Percentiles rank a stretch among this genome's conserved stretches.
phyloP scores from a whole-genome alignment of 1,139 yeast species.

The Tardiomyces blankii region DNA sequence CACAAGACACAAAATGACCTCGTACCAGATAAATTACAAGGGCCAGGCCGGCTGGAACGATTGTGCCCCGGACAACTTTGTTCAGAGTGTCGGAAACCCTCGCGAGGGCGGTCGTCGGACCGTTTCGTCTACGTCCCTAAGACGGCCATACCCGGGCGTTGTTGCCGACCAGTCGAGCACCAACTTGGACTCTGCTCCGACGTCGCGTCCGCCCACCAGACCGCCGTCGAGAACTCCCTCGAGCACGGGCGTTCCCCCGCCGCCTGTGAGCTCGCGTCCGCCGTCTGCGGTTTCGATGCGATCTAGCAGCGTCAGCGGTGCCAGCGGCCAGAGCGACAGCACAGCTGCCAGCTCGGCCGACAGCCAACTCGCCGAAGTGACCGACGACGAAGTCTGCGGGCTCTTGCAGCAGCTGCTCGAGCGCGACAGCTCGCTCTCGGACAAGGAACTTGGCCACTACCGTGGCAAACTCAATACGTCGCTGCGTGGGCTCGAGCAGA shows the following conservation, averaged over 20 bases:
- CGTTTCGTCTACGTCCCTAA: background rate
- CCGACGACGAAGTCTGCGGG: slow-evolving; percentile 14
- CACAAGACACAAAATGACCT: too few species aligned
- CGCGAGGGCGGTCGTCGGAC: background rate
- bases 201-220: background rate
- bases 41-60: slow-evolving; percentile 31
- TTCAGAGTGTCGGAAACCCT: background rate
- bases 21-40: slow-evolving; percentile 11
- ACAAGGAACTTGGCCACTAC: slow-evolving; percentile 31
- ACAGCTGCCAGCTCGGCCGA: background rate
- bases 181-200: background rate
- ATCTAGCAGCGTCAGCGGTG: background rate
- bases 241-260: background rate
- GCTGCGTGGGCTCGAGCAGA: slow-evolving; percentile 14
- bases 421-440: slow-evolving; percentile 20
- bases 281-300: background rate
- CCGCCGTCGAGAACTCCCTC: background rate
- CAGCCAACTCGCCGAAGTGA: background rate
- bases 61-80: slow-evolving; percentile 20
- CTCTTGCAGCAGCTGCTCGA: slow-evolving; percentile 11
- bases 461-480: slow-evolving; percentile 22
- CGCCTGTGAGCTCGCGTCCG: background rate
- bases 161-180: background rate
- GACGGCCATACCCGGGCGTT: background rate
- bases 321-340: background rate